A percentile compares a stretch with the other conserved stretches of the same genome.
Evolutionary conservation across 768 basidiomycete species (phyloP).

Genomic region (Tulasnella sp.): DNA sequence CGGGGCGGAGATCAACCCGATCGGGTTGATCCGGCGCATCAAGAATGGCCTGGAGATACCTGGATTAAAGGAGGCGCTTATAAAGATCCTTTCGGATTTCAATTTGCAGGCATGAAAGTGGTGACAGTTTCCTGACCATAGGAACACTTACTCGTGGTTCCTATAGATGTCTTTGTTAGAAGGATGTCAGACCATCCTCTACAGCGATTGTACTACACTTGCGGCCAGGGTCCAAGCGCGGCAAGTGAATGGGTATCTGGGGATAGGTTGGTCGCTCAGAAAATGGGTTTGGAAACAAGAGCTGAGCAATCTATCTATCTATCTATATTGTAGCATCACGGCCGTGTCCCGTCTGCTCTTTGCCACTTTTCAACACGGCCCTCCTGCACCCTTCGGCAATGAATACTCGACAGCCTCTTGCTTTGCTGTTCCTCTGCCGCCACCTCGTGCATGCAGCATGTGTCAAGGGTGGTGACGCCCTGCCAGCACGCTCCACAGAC

Average conservation of each 20-base stretch:
- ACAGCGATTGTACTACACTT: conserved; percentile 69
- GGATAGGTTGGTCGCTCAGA: conserved; percentile 45
- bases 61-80: conserved; percentile 82
- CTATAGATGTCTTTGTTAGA: conserved; percentile 73
- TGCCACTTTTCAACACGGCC: conserved; percentile 40
- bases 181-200: conserved; percentile 79
- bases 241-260: conserved; percentile 71
- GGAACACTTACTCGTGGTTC: background rate
- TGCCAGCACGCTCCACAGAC: conserved; percentile 49
- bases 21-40: conserved; percentile 87
- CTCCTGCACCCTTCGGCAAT: conserved; percentile 13
- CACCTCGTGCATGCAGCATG: conserved; percentile 80
- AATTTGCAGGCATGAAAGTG: conserved; percentile 48
- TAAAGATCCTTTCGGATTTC: conserved; percentile 96
- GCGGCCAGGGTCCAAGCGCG: conserved; percentile 55
- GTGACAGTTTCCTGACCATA: background rate
- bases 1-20: conserved; percentile 85
- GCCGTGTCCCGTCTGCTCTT: conserved; percentile 54
- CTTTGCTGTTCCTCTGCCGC: conserved; percentile 73
- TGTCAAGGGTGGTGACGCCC: conserved; percentile 49
- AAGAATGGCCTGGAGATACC: conserved; percentile 95
- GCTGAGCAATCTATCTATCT: background rate
- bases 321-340: conserved; percentile 39
- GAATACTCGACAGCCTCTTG: conserved; percentile 38
- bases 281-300: background rate